Evolutionary conservation across 805 yeast species (phyloP), one percentile per base, ranked within the genome.

Genomic region (Lipomyces anomalus): DNA sequence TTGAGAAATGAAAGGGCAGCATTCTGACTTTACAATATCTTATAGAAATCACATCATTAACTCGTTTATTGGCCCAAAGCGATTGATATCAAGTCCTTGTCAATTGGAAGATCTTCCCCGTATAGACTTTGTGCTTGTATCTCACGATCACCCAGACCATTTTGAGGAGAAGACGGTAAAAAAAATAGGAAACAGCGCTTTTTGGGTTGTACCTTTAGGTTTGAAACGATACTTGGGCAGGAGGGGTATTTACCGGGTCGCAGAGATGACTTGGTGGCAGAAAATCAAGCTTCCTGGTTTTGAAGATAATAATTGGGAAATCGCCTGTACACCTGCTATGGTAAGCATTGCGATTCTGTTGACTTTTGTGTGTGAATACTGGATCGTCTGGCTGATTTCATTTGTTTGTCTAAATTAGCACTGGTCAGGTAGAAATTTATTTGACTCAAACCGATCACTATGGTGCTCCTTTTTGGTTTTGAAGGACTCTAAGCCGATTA

Each of bases 111-210:
- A 80, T 17, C 71, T 89, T 9, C 84, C 87, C 7, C 64, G 67
- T 34, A 83, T 88, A 0, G 80, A 86, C 51, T 76, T 80, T 45
- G 80, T 87, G 1, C 60, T 90, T 18, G 95, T 90, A 0, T 83
- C 94, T 1, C 97, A 90, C 62, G 89, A 90, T 61, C 97, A 90
- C 59, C 97, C 97, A 1, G 97, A 90, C 63, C 97, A 90, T 66
- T 66, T 90, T 37, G 97, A 90, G 57, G 68, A 74, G 45, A 77
- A 71, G 24, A 69, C 84, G 6, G 75, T 80, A 13, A 56, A 56
- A 13, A 43, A 59, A 29, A 65, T 82, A n/a, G 81, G 84, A 9
- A 80, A 84, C 53, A 53, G 64, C 3, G 69, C 82, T 1, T 69
- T 76, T 1, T 90, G 97, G 97, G 73, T 90, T 6, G 95, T 89